Evolutionary conservation across 345 rosid genomes (phyloP), one percentile per base, ranked within the genome.

Genomic region (Brassica juncea): DNA sequence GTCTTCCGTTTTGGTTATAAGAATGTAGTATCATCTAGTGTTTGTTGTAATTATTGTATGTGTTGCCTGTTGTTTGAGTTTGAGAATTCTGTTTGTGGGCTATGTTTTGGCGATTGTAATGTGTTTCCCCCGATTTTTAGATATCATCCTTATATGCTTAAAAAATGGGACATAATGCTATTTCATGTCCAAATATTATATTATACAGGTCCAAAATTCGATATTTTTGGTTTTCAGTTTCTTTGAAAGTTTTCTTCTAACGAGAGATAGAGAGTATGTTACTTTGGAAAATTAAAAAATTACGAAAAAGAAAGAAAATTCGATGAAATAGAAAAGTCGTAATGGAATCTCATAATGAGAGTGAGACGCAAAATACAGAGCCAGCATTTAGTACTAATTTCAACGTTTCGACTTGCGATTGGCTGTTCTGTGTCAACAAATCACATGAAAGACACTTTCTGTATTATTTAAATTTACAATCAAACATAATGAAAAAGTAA

Each of bases 331-430:
- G 11, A 69, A 67, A 74, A 6, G 60, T 57, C 3, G 21, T 57
- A 19, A 67, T 58, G 79, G 79, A 76, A 68, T 68, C 47, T 68
- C 47, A 76, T 68, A 67, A 68, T 30, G 69, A 69, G 21, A 19
- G 21, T 19, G 37, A 44, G 35, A 30, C 23, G 11, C 52, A 54
- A 54, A 54, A 54, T 64, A 66, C 14, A 15, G 52, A 5, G 32
- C 35, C 64, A 65, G 34, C 34, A 10, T 16, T 68, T 32, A 28
- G 3, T 67, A 67, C 61, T 58, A 59, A 42, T 16, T 68, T 4
- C 15, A 27, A 60, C 74, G 74, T 76, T 39, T 76, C 68, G 31
- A 30, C 6, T 30, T 23, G 19, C 44, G 23, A 76, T 59, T 68
- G 80, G 80, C 49, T 68, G 12, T 49, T 60, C 2, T 1, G n/a